Evolutionary conservation across 2,329 filamentous ascomycete species (phyloP).

Genomic region (Colletotrichum sansevieriae): DNA sequence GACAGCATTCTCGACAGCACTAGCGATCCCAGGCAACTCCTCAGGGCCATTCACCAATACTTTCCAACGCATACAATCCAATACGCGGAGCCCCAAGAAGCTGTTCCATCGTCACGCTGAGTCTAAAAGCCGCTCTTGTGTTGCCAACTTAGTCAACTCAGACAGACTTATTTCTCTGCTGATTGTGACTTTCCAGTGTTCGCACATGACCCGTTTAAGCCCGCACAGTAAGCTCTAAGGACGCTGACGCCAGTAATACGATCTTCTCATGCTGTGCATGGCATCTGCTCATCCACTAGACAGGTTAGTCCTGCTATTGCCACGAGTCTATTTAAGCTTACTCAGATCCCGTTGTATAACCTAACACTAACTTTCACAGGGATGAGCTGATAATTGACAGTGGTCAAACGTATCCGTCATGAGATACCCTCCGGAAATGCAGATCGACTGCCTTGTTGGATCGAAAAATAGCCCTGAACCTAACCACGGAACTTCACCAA

Average conservation of each 20-base stretch:
- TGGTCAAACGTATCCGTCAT: constrained; percentile 16
- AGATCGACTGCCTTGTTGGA: constrained; percentile 21
- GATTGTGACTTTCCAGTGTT: background rate
- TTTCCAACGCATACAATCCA: background rate
- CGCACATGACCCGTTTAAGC: background rate
- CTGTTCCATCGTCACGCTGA: background rate
- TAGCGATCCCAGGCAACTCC: background rate
- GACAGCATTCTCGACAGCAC: background rate
- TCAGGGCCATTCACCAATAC: too few species aligned
- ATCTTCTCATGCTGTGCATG: constrained; percentile 2
- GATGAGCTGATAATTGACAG: constrained; percentile 18
- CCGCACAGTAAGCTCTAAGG: background rate
- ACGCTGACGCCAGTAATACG: background rate
- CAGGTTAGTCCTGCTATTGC: constrained; percentile 15
- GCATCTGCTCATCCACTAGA: constrained; percentile 6
- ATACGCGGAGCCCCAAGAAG: background rate
- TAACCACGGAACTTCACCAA: constrained; percentile 37
- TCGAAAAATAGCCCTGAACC: constrained; percentile 12
- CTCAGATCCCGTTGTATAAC: constrained; percentile 3
- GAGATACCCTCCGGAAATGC: constrained; percentile 37
- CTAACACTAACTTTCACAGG: constrained; percentile 24
- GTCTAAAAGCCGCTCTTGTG: background rate
- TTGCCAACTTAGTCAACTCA: background rate
- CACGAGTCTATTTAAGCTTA: background rate
- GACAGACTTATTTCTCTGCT: background rate